These are phyloP conservation scores for Amanita thiersii DNA, from an alignment of 768 basidiomycete species.

Conservation along the genomic window DNA sequence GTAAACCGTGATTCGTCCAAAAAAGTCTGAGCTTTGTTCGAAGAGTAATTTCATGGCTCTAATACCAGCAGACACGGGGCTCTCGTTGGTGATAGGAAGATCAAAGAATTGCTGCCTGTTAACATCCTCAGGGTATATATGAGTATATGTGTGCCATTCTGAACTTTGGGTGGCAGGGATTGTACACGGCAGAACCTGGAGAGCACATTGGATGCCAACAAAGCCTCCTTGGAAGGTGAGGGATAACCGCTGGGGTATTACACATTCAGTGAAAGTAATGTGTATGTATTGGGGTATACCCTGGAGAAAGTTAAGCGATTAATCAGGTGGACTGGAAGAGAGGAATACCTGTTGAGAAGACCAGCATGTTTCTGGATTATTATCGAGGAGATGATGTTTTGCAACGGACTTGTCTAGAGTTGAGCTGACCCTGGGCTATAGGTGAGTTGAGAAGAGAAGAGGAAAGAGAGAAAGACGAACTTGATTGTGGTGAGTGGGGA, in stretches of 20 bases:
- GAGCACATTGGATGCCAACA: conserved; percentile 57
- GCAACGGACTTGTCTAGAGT: conserved; percentile 66
- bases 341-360: conserved; percentile 62
- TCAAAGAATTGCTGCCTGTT: conserved; percentile 68
- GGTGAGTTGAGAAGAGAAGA: conserved; percentile 7
- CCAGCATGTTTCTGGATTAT: conserved; percentile 77
- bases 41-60: conserved; percentile 58
- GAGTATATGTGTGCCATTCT: conserved; percentile 43
- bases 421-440: conserved; percentile 59
- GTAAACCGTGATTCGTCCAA: conserved; percentile 72
- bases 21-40: conserved; percentile 79
- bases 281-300: conserved; percentile 74
- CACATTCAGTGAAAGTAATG: conserved; percentile 42
- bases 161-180: conserved; percentile 12
- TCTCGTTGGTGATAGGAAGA: conserved; percentile 23
- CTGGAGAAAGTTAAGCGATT: conserved; percentile 26
- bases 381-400: conserved; percentile 64
- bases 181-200: conserved; percentile 22
- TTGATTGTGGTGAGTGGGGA: conserved; percentile 40
- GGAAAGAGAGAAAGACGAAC: conserved; percentile 23
- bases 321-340: neutral
- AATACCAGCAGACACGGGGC: conserved; percentile 23
- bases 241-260: conserved; percentile 47
- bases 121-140: conserved; percentile 73
- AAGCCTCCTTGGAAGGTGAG: conserved; percentile 86